Evolutionary conservation across 495 filamentous ascomycete species (phyloP).

Genomic region (Pseudevernia furfuracea): DNA sequence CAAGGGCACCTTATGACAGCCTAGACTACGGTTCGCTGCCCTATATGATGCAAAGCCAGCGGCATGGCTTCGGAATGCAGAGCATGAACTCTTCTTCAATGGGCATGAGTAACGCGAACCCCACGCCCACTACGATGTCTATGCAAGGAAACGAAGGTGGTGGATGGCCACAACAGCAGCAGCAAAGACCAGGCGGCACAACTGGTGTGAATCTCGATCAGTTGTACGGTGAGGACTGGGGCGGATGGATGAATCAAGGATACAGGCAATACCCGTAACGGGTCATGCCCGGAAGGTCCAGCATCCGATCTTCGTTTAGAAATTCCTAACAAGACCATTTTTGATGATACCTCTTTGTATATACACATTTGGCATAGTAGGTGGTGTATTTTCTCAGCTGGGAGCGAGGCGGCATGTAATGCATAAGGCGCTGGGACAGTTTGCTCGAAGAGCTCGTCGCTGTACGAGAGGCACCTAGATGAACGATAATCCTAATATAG

Average conservation of each 20-base stretch:
- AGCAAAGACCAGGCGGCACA: slow-evolving; percentile 5
- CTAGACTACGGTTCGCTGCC: slow-evolving; percentile 2
- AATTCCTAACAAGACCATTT: background rate
- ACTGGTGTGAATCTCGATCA: slow-evolving; percentile 21
- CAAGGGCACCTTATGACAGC: slow-evolving; percentile 11
- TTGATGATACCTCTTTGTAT: background rate
- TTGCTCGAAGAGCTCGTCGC: background rate
- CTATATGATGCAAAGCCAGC: slow-evolving; percentile 14
- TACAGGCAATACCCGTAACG: slow-evolving; percentile 9
- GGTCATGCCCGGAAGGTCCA: background rate
- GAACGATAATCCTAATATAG: background rate
- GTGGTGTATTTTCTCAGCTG: background rate
- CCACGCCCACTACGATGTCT: slow-evolving; percentile 7
- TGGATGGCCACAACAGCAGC: slow-evolving; percentile 15
- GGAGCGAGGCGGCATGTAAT: slow-evolving; percentile 9
- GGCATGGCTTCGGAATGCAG: slow-evolving; percentile 15
- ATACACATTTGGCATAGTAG: slow-evolving; percentile 2
- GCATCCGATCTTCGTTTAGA: background rate
- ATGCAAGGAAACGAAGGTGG: slow-evolving; percentile 5
- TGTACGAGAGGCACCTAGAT: background rate
- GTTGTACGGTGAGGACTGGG: slow-evolving; percentile 28
- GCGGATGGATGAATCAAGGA: slow-evolving; percentile 27
- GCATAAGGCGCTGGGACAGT: background rate
- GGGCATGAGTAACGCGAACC: slow-evolving; percentile 10
- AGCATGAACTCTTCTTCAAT: slow-evolving; percentile 10